Percentiles rank a stretch among this genome's conserved stretches.
Conservation (phyloP, 257 asterid genomes). For the Forsythia suspensa region DNA sequence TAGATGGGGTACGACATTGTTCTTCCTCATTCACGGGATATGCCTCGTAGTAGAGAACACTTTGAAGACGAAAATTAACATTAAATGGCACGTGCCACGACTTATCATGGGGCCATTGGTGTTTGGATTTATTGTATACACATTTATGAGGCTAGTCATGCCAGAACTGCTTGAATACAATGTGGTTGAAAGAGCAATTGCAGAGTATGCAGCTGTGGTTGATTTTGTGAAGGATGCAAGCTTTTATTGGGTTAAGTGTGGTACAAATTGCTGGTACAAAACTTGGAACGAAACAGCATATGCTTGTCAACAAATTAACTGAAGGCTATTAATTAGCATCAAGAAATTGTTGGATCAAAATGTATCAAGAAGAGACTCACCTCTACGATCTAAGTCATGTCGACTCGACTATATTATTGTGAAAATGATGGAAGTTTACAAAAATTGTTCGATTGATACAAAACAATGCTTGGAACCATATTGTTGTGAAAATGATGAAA, state of each 20-base stretch:
- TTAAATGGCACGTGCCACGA: slow-evolving; percentile 29
- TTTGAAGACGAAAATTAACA: slow-evolving; percentile 18
- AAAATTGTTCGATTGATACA: background rate
- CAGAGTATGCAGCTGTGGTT: slow-evolving; percentile 37
- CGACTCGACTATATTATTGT: no score
- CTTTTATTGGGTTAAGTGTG: slow-evolving; percentile 5
- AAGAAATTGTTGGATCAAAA: background rate
- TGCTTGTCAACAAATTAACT: background rate
- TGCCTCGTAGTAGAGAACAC: slow-evolving; percentile 27
- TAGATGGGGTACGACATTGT: slow-evolving; percentile 29
- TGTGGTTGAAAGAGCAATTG: slow-evolving; percentile 26
- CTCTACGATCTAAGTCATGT: no score
- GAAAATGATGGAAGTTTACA: no score
- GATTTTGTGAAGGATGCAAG: slow-evolving; percentile 27
- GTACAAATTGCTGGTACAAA: background rate
- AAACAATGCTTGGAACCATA: background rate
- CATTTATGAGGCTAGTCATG: slow-evolving; percentile 31
- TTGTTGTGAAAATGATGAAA: no score
- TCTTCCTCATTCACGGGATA: slow-evolving; percentile 45
- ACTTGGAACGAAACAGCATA: background rate
- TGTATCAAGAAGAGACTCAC: no score
- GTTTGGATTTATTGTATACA: slow-evolving; percentile 24
- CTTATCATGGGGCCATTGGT: slow-evolving; percentile 35
- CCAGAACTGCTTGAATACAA: slow-evolving; percentile 31
- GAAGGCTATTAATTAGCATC: background rate